Evolutionary conservation across 352 stramenopile genomes (phyloP), one percentile per base, ranked within the genome.

Genomic region (Phytopythium kandeliae): DNA sequence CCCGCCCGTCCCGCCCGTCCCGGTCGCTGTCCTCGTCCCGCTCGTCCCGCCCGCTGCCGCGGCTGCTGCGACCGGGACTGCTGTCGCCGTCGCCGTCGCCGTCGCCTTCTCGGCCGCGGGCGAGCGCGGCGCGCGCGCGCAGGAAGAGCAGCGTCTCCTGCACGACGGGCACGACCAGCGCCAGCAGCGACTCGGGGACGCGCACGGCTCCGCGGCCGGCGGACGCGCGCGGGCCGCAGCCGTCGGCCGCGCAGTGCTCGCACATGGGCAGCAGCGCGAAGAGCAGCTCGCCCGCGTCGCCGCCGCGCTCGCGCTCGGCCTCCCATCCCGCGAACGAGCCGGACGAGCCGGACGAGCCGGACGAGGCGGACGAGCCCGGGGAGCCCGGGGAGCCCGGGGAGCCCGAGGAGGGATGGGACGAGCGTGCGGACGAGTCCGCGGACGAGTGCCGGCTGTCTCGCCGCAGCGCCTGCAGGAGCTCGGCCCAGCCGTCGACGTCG

Each of bases 191-290:
- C 5, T 58, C 56, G 1, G 78, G 59, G 0, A 85, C 66, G 7
- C 50, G 57, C 3, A 68, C 19, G 1, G 60, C 60, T 5, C 47
- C 57, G 50, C 74, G 69, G 35, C 64, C 51, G 9, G 48, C 45
- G 0, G 63, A 60, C 0, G 53, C 65, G 12, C 44, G 59, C 3
- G 42, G 13, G 16, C 58, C 54, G 38, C 49, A 69, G 51, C 67
- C 43, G 43, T 56, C 15, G 65, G 24, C 0, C 25, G 26, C 3
- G 31, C 63, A 56, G 15, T 71, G 59, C 51, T 89, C 78, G 45
- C 74, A 89, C 56, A 86, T 62, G 49, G 84, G 86, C 8, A 86
- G 48, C 9, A 89, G 56, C 0, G 74, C 70, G 48, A 89, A 85
- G 25, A 60, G 53, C 6, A 88, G 41, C 46, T 86, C 72, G 28